Percentiles rank a stretch among this genome's conserved stretches.
Evolutionary conservation across 106 monocot species (phyloP).

Genomic region (Chionographis japonica): DNA sequence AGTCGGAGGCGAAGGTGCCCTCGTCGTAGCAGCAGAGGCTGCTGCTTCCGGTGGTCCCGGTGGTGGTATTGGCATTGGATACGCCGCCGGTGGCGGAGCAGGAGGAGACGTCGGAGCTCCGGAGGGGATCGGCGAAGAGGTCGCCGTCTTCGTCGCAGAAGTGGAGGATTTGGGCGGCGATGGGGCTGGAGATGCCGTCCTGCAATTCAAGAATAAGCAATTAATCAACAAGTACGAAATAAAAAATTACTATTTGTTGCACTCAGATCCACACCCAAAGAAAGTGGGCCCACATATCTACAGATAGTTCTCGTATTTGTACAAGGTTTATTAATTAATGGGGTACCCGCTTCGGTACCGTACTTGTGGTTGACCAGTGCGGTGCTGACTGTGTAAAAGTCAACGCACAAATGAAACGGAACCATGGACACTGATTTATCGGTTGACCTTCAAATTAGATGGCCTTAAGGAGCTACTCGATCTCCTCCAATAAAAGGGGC

Average conservation of each 20-base stretch:
- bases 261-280: no score
- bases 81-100: slow-evolving; percentile 8
- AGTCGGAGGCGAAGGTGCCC: slow-evolving; percentile 16
- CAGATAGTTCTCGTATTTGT: no score
- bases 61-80: background rate
- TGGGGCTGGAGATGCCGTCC: slow-evolving; percentile 57
- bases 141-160: slow-evolving; percentile 45
- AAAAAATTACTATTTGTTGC: background rate
- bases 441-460: no score
- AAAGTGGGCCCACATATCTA: no score
- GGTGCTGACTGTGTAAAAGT: no score
- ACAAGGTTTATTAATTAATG: no score
- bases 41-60: slow-evolving; percentile 6
- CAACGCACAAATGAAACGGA: no score
- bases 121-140: slow-evolving; percentile 19
- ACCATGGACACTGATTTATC: no score
- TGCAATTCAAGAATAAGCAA: slow-evolving; percentile 24
- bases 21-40: slow-evolving; percentile 22
- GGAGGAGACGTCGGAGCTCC: slow-evolving; percentile 16
- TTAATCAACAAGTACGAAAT: background rate
- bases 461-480: no score
- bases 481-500: no score
- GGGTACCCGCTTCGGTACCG: no score
- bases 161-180: slow-evolving; percentile 43
- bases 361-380: no score